phyloP scores from a whole-genome alignment of 345 rosid species.

The Microthlaspi erraticum region DNA sequence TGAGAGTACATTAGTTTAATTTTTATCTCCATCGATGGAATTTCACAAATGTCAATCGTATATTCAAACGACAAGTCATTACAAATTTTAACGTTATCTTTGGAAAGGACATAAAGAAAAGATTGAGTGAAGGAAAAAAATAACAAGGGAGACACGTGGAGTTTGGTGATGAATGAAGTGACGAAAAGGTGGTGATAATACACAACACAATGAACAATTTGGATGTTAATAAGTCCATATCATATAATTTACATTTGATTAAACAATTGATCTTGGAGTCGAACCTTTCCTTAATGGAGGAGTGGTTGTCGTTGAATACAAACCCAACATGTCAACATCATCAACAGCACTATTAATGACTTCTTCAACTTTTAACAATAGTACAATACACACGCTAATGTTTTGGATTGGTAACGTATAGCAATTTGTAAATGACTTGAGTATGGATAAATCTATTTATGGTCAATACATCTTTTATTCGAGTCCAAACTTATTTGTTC shows the following conservation, averaged over 20 bases:
- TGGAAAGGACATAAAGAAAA: neutral
- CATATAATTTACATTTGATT: neutral
- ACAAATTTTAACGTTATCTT: neutral
- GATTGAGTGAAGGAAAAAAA: neutral
- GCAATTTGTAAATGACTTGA: neutral
- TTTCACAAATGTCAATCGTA: neutral
- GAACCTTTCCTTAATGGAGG: slow-evolving; percentile 13
- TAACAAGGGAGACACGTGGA: neutral
- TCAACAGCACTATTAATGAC: too few relatives aligned
- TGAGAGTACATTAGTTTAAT: neutral
- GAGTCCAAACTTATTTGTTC: neutral
- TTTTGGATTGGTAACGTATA: neutral
- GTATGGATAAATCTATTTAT: neutral
- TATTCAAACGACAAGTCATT: neutral
- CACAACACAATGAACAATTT: neutral
- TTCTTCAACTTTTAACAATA: too few relatives aligned
- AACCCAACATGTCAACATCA: neutral
- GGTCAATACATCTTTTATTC: neutral
- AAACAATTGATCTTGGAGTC: neutral
- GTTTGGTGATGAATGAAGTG: slow-evolving; percentile 27
- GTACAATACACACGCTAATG: neutral
- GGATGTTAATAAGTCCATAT: slow-evolving; percentile 16
- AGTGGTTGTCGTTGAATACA: slow-evolving; percentile 7
- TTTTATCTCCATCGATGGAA: neutral
- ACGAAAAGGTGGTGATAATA: slow-evolving; percentile 3